Percentiles rank a stretch among this genome's conserved stretches.
phyloP scores from a whole-genome alignment of 768 basidiomycete genomes.

The Cyclocybe aegerita region DNA sequence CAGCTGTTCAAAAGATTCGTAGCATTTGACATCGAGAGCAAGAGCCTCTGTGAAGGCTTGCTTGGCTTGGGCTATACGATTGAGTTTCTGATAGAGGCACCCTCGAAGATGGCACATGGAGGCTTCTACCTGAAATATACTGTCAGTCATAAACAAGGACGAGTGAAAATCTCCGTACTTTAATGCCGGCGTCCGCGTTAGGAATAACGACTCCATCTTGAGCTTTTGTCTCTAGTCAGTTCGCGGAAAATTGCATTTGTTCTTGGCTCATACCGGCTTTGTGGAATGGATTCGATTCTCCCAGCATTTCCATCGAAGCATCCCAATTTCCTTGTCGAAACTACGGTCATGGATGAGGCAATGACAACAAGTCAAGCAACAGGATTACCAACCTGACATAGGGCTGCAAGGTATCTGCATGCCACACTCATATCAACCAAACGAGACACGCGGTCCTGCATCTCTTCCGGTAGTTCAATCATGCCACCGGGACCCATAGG shows the following conservation, averaged over 20 bases:
- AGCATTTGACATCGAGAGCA: slow-evolving; percentile 93
- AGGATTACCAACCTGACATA: slow-evolving; percentile 69
- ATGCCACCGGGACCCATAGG: slow-evolving; percentile 73
- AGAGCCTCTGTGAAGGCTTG: slow-evolving; percentile 95
- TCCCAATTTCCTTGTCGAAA: slow-evolving; percentile 89
- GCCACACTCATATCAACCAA: slow-evolving; percentile 94
- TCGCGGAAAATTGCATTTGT: neutral
- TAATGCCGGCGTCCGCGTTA: slow-evolving; percentile 91
- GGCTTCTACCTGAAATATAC: slow-evolving; percentile 74
- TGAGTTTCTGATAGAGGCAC: slow-evolving; percentile 90
- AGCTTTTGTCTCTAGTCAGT: slow-evolving; percentile 31
- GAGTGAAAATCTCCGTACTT: slow-evolving; percentile 44
- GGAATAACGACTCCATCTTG: slow-evolving; percentile 70
- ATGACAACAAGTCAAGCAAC: neutral
- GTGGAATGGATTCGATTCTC: slow-evolving; percentile 88
- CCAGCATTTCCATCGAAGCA: slow-evolving; percentile 90
- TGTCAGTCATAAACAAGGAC: neutral
- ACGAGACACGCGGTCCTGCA: slow-evolving; percentile 66
- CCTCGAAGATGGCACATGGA: slow-evolving; percentile 97
- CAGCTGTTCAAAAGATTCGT: slow-evolving; percentile 90
- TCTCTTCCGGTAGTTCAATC: slow-evolving; percentile 64
- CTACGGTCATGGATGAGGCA: slow-evolving; percentile 29
- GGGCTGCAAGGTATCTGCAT: slow-evolving; percentile 94
- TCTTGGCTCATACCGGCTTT: slow-evolving; percentile 49
- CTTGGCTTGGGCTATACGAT: slow-evolving; percentile 88